These are phyloP conservation scores for Fraxinus excelsior DNA, from an alignment of 257 asterid species.

Conservation along the genomic window DNA sequence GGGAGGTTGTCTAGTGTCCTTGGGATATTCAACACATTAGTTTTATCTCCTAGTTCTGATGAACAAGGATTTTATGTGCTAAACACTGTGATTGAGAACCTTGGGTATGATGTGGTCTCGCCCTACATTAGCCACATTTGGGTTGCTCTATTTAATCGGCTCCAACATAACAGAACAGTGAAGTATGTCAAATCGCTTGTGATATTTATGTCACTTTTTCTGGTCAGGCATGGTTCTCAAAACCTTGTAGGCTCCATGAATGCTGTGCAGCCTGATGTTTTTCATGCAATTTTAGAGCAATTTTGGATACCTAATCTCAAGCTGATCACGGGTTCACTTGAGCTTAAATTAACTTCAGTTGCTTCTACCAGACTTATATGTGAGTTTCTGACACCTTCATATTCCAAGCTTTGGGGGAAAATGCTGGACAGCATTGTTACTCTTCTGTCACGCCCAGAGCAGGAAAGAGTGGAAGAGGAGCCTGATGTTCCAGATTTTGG, in stretches of 20 bases:
- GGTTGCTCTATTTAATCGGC: slow-evolving; percentile 69
- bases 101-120: slow-evolving; percentile 69
- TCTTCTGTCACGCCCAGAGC: slow-evolving; percentile 75
- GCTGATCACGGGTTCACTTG: slow-evolving; percentile 69
- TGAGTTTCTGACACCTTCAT: slow-evolving; percentile 61
- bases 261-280: slow-evolving; percentile 70
- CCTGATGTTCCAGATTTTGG: slow-evolving; percentile 86
- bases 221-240: slow-evolving; percentile 74
- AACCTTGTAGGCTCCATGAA: slow-evolving; percentile 72
- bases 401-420: slow-evolving; percentile 75
- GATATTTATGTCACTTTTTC: slow-evolving; percentile 82
- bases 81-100: slow-evolving; percentile 86
- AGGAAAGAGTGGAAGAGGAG: slow-evolving; percentile 80
- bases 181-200: slow-evolving; percentile 77
- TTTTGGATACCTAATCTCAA: slow-evolving; percentile 88
- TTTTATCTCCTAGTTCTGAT: slow-evolving; percentile 67
- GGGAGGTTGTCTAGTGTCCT: slow-evolving; percentile 68
- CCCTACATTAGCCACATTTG: slow-evolving; percentile 66
- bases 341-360: slow-evolving; percentile 79
- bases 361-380: slow-evolving; percentile 80
- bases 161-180: slow-evolving; percentile 58
- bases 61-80: slow-evolving; percentile 96
- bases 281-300: slow-evolving; percentile 62
- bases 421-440: slow-evolving; percentile 88
- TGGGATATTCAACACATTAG: slow-evolving; percentile 70